Percentiles rank a stretch among this genome's conserved stretches.
Conservation (phyloP, 176 grass and related monocot genomes). For the Aegilops tauschii region DNA sequence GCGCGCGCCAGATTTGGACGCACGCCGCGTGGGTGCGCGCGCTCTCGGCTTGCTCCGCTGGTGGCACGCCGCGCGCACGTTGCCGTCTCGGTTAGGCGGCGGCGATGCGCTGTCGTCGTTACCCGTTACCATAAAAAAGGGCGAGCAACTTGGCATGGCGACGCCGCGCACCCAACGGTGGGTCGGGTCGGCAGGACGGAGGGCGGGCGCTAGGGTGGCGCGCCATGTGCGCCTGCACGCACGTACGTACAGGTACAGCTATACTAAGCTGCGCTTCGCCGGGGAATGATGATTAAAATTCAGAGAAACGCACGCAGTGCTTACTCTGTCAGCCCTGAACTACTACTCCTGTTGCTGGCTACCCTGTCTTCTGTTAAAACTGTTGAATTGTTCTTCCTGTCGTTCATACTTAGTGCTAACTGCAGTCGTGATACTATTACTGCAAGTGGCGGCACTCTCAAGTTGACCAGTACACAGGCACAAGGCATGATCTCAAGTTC, state of each 20-base stretch:
- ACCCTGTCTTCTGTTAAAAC: neutral
- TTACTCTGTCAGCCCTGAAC: neutral
- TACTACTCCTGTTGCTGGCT: neutral
- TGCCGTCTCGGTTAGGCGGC: neutral
- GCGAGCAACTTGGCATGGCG: neutral
- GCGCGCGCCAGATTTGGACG: neutral
- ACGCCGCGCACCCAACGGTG: neutral
- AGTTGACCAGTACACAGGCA: neutral
- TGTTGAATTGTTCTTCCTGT: neutral
- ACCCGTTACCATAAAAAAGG: neutral
- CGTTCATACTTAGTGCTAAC: neutral
- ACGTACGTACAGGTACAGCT: neutral
- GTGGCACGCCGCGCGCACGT: conserved; percentile 29
- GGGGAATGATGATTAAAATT: neutral
- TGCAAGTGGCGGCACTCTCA: neutral
- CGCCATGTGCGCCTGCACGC: conserved; percentile 26
- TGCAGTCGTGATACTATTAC: neutral
- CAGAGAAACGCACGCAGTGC: neutral
- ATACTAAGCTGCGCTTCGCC: neutral
- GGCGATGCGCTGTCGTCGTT: conserved; percentile 37
- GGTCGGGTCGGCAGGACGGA: neutral
- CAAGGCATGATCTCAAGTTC: neutral
- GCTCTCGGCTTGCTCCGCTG: neutral
- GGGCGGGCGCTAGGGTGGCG: neutral
- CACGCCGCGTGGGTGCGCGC: neutral